phyloP scores from a whole-genome alignment of 345 rosid species.

The Tarenaya hassleriana region DNA sequence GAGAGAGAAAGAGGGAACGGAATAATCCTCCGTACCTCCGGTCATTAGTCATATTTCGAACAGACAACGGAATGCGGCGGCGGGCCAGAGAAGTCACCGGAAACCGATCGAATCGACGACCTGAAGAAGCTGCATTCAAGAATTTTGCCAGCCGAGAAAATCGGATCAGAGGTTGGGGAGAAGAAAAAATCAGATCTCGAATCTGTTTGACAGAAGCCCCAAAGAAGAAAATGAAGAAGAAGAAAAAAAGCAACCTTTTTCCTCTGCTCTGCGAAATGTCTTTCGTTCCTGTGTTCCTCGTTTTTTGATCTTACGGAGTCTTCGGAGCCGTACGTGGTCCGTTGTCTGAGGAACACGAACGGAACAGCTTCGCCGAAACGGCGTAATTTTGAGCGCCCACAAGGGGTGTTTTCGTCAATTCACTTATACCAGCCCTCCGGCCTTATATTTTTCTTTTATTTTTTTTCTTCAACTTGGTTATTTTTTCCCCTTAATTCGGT shows the following conservation, averaged over 20 bases:
- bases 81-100: background rate
- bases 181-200: constrained; percentile 18
- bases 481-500: too few relatives aligned
- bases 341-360: too few relatives aligned
- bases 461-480: too few relatives aligned
- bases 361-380: too few relatives aligned
- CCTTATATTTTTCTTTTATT: too few relatives aligned
- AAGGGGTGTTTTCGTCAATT: too few relatives aligned
- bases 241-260: background rate
- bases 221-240: background rate
- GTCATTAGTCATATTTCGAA: constrained; percentile 19
- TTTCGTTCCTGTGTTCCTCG: background rate
- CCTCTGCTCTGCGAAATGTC: background rate
- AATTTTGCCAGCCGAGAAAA: constrained; percentile 17
- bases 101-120: constrained; percentile 17
- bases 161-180: constrained; percentile 26
- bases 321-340: background rate
- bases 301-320: too few relatives aligned
- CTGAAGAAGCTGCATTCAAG: constrained; percentile 16
- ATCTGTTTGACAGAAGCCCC: constrained; percentile 17
- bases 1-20: too few relatives aligned
- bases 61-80: too few relatives aligned
- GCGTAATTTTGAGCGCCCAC: too few relatives aligned
- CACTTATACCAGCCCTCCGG: too few relatives aligned
- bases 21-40: constrained; percentile 18